These are phyloP conservation scores for Trypanosoma scelopori DNA, from an alignment of 208 protist species.

Conservation along the genomic window DNA sequence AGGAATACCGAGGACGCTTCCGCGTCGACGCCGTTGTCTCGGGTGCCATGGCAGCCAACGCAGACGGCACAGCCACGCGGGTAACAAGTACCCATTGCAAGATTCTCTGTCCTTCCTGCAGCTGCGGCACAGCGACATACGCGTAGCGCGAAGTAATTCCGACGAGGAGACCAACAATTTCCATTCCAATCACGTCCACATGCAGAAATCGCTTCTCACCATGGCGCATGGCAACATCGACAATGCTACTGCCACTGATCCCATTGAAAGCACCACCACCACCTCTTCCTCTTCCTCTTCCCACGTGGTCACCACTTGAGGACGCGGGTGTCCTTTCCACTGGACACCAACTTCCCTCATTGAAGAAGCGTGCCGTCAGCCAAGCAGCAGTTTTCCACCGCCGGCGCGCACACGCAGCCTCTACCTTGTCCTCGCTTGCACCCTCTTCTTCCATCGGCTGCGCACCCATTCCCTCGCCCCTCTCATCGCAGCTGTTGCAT, in stretches of 20 bases:
- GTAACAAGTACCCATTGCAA: conserved; percentile 25
- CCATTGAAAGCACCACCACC: background rate
- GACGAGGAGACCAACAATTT: conserved; percentile 55
- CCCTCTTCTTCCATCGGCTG: conserved; percentile 17
- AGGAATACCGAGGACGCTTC: conserved; percentile 14
- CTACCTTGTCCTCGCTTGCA: background rate
- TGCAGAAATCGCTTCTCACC: conserved; percentile 42
- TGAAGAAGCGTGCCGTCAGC: conserved; percentile 67
- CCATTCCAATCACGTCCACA: conserved; percentile 72
- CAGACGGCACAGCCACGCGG: conserved; percentile 26
- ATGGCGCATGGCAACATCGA: conserved; percentile 15
- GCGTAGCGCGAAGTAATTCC: conserved; percentile 64
- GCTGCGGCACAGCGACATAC: conserved; percentile 63
- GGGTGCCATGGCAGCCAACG: conserved; percentile 4
- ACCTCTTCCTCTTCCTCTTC: conserved; percentile 6
- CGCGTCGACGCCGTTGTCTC: background rate
- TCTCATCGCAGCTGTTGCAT: conserved; percentile 26
- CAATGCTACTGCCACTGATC: background rate
- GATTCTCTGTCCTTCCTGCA: background rate
- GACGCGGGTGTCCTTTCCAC: background rate
- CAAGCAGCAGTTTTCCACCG: conserved; percentile 59
- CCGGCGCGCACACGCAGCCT: conserved; percentile 17
- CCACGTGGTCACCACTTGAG: background rate
- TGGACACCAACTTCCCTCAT: conserved; percentile 63
- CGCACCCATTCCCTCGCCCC: conserved; percentile 32